Evolutionary conservation across 169 alveolate species (phyloP), one percentile per base, ranked within the genome.

Genomic region (Fabrea salina): DNA sequence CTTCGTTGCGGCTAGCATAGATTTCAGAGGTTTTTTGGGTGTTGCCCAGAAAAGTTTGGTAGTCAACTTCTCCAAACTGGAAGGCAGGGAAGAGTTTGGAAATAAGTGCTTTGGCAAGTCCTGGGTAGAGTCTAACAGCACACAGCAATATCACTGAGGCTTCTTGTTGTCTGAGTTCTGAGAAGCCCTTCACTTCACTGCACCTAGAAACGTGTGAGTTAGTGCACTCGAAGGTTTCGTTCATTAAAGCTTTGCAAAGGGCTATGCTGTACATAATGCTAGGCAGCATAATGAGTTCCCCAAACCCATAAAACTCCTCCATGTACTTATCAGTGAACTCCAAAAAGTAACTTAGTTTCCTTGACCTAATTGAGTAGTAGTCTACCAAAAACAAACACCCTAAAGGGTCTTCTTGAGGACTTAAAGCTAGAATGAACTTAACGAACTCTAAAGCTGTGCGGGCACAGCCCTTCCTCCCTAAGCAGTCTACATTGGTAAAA

Each of bases 401-500:
- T 39, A 50, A 67, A 27, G 84, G 87, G 66, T 91, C 95, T n/a
- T 61, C 54, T 4, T 71, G 67, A 16, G 93, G 92, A 80, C 67
- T 74, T 6, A 91, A 44, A 37, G 86, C 64, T 1, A 91, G 50
- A 1, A 91, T 66, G 5, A 86, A 51, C 75, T 84, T 88, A 43
- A 81, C 79, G 41, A 74, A 85, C 64, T 91, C 95, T 44, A 91
- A 71, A n/a, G 92, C 87, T 13, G 93, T 80, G 58, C 89, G 80
- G 25, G 75, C 75, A 59, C 95, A 91, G 13, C 95, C 95, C 79
- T 91, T 87, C 50, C 92, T 85, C 4, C 91, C 89, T 11, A 91
- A 32, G 30, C 82, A 71, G 40, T 91, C 93, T 5, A 83, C 82
- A 64, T 84, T 85, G 67, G 78, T 82, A 8, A 86, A 84, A 8